A percentile compares a stretch with the other conserved stretches of the same genome.
phyloP scores from a whole-genome alignment of 306 rosid species.

The Cicer yamashitae region DNA sequence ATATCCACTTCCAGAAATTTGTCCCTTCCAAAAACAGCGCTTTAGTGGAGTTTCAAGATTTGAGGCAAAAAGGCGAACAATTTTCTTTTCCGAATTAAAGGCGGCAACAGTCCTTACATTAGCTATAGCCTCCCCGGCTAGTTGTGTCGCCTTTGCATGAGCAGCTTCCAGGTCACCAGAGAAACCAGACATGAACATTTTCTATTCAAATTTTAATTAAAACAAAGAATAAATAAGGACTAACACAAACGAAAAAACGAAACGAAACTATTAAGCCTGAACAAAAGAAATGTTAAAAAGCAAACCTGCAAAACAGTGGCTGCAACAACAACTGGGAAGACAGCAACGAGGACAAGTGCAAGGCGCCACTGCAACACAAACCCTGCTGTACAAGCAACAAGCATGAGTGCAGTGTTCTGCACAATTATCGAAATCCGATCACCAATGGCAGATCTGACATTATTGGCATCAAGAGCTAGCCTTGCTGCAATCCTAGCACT shows the following conservation, averaged over 20 bases:
- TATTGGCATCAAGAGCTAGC: conserved; percentile 91
- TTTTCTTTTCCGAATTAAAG: conserved; percentile 82
- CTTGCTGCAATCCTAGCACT: conserved; percentile 86
- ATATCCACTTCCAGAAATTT: conserved; percentile 88
- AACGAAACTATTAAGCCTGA: background rate
- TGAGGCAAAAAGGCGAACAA: conserved; percentile 72
- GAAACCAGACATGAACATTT: conserved; percentile 97
- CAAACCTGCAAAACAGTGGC: conserved; percentile 93
- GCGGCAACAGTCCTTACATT: conserved; percentile 94
- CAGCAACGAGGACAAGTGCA: conserved; percentile 91
- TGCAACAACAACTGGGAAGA: conserved; percentile 93
- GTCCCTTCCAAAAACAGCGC: conserved; percentile 96
- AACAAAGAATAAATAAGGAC: background rate
- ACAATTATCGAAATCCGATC: conserved; percentile 92
- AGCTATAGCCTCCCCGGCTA: conserved; percentile 96
- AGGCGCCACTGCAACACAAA: conserved; percentile 97
- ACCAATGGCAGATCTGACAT: conserved; percentile 94
- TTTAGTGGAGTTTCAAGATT: conserved; percentile 78
- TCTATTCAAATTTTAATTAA: conserved; percentile 51
- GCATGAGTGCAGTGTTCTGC: conserved; percentile 92
- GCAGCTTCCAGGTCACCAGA: conserved; percentile 90
- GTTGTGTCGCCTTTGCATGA: conserved; percentile 89
- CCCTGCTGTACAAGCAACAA: conserved; percentile 93
- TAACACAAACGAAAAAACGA: background rate
- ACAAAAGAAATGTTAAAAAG: conserved; percentile 24